These are phyloP conservation scores for Termitomyces sp. DNA, from an alignment of 768 basidiomycete species.

Conservation along the genomic window DNA sequence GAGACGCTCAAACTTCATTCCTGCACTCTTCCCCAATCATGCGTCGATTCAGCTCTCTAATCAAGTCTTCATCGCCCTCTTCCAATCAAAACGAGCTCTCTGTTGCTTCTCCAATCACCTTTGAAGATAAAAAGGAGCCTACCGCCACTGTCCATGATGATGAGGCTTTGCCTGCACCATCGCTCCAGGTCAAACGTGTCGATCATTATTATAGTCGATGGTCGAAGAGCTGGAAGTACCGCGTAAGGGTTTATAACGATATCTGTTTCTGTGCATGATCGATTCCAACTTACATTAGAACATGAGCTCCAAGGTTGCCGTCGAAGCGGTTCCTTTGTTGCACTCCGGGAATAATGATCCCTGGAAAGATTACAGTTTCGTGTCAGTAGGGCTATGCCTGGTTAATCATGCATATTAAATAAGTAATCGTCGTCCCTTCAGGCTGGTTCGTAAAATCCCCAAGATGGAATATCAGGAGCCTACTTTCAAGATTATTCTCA, in stretches of 20 bases:
- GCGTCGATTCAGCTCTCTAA: slow-evolving; percentile 16
- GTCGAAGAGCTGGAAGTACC: slow-evolving; percentile 56
- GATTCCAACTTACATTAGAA: slow-evolving; percentile 28
- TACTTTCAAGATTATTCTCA: slow-evolving; percentile 51
- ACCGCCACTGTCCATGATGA: slow-evolving; percentile 28
- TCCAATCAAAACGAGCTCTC: background rate
- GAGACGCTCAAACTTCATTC: background rate
- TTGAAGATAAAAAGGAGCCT: slow-evolving; percentile 30
- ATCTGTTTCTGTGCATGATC: background rate
- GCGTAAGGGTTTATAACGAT: slow-evolving; percentile 24
- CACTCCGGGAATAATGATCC: slow-evolving; percentile 41
- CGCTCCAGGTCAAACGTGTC: slow-evolving; percentile 56
- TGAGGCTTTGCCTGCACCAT: slow-evolving; percentile 36
- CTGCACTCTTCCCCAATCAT: slow-evolving; percentile 12
- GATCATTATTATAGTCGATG: slow-evolving; percentile 59
- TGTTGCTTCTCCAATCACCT: background rate
- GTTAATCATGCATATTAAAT: no score
- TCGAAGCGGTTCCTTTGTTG: slow-evolving; percentile 42
- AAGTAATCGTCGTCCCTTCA: slow-evolving; percentile 14
- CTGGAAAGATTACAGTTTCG: slow-evolving; percentile 57
- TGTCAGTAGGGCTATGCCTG: slow-evolving; percentile 26
- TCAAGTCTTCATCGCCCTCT: slow-evolving; percentile 5
- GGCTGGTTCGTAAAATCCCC: slow-evolving; percentile 51
- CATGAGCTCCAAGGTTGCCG: slow-evolving; percentile 48
- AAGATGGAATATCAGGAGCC: slow-evolving; percentile 34